A percentile compares a stretch with the other conserved stretches of the same genome.
Conservation (phyloP, 345 rosid genomes). For the Hibiscus trionum region DNA sequence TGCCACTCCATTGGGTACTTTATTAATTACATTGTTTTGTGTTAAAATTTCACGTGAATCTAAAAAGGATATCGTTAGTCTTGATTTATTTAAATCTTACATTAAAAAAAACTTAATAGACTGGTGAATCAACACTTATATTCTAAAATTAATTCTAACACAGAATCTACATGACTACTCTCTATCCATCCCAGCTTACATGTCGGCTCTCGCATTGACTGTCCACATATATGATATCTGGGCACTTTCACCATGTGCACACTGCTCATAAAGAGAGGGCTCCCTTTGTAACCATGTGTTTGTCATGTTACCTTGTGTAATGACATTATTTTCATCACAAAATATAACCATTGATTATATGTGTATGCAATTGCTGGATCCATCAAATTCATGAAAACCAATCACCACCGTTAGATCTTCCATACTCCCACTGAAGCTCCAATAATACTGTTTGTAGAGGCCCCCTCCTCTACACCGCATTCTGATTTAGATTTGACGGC, state of each 20-base stretch:
- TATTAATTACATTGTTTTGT: neutral
- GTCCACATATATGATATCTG: too few relatives aligned
- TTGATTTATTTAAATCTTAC: too few relatives aligned
- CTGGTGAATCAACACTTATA: too few relatives aligned
- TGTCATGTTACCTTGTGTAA: neutral
- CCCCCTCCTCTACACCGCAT: neutral
- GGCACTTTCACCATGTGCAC: neutral
- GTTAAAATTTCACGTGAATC: too few relatives aligned
- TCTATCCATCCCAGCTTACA: too few relatives aligned
- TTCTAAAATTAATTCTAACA: too few relatives aligned
- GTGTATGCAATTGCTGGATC: neutral
- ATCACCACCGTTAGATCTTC: neutral
- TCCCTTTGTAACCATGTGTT: neutral
- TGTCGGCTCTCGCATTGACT: too few relatives aligned
- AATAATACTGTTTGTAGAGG: too few relatives aligned
- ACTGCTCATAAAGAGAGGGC: neutral
- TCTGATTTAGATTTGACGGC: neutral
- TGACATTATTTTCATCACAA: neutral
- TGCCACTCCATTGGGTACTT: neutral
- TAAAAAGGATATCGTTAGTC: too few relatives aligned
- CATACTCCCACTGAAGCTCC: too few relatives aligned
- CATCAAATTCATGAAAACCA: neutral
- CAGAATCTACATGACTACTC: too few relatives aligned
- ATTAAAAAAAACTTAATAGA: too few relatives aligned
- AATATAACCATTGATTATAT: neutral